Conservation (phyloP, 2,329 filamentous ascomycete genomes). For the Fusarium verticillioides region DNA sequence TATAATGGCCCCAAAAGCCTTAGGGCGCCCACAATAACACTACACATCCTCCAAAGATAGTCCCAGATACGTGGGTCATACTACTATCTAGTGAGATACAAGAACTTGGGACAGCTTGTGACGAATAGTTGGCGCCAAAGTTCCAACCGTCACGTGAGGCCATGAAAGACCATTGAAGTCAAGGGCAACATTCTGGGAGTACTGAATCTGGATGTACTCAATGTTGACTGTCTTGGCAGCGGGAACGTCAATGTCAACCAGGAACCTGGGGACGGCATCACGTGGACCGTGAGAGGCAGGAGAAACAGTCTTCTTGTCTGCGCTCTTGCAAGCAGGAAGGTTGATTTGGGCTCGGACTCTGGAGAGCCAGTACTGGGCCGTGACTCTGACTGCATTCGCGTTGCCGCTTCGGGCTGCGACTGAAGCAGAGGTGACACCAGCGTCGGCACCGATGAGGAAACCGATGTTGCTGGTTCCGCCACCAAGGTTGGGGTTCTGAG, state of each 20-base stretch:
- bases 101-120: conserved; percentile 8
- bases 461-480: conserved; percentile 46
- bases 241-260: conserved; percentile 12
- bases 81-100: neutral
- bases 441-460: conserved; percentile 27
- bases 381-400: conserved; percentile 24
- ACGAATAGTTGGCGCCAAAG: conserved; percentile 20
- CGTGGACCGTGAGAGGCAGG: conserved; percentile 1
- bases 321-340: neutral
- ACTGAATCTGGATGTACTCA: conserved; percentile 49
- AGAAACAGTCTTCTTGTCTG: conserved; percentile 12
- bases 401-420: conserved; percentile 35
- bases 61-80: too few relatives aligned
- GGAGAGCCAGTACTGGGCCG: conserved; percentile 36
- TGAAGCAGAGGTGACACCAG: conserved; percentile 45
- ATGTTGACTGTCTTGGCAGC: conserved; percentile 21
- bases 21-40: neutral
- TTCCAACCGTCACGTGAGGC: conserved; percentile 35
- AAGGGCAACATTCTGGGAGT: conserved; percentile 45
- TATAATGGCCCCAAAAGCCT: accelerated
- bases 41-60: too few relatives aligned
- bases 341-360: conserved; percentile 32
- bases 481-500: conserved; percentile 33
- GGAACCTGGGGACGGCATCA: conserved; percentile 31
- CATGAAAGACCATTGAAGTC: conserved; percentile 23